Conservation (phyloP, 768 basidiomycete species). For the Imleria badia region DNA sequence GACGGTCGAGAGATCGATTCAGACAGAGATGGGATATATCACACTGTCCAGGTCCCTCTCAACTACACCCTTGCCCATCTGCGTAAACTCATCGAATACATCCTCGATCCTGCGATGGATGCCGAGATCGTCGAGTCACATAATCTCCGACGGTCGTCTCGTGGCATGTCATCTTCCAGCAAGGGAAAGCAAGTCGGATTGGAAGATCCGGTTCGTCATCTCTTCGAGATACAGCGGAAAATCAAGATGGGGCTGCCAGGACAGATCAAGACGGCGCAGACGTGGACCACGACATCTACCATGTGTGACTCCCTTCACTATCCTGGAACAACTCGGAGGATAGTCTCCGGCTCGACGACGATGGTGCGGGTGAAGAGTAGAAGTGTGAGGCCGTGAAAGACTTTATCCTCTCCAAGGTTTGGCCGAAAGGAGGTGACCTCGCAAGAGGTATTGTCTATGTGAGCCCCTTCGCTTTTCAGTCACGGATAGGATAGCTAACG, state of each 20-base stretch:
- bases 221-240: no score
- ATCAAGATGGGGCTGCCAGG: conserved; percentile 48
- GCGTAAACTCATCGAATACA: conserved; percentile 56
- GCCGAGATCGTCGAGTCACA: conserved; percentile 23
- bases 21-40: conserved; percentile 56
- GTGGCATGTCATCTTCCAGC: conserved; percentile 18
- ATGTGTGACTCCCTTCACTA: conserved; percentile 48
- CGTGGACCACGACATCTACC: conserved; percentile 52
- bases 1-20: conserved; percentile 7
- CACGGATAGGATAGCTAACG: not conserved
- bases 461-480: conserved; percentile 25
- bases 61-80: conserved; percentile 71
- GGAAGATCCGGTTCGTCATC: conserved; percentile 39
- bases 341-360: conserved; percentile 29
- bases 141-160: conserved; percentile 15
- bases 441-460: conserved; percentile 62
- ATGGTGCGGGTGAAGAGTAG: conserved; percentile 48
- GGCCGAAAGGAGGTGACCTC: conserved; percentile 46
- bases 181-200: conserved; percentile 23
- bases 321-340: conserved; percentile 36
- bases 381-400: conserved; percentile 73
- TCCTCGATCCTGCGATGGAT: conserved; percentile 19
- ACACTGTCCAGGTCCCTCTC: conserved; percentile 67
- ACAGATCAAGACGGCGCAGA: conserved; percentile 50
- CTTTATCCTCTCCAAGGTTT: conserved; percentile 55